Base-by-base conservation (phyloP, 371 early-diverging fungal genomes). In the Blastocladiella emersonii region DNA sequence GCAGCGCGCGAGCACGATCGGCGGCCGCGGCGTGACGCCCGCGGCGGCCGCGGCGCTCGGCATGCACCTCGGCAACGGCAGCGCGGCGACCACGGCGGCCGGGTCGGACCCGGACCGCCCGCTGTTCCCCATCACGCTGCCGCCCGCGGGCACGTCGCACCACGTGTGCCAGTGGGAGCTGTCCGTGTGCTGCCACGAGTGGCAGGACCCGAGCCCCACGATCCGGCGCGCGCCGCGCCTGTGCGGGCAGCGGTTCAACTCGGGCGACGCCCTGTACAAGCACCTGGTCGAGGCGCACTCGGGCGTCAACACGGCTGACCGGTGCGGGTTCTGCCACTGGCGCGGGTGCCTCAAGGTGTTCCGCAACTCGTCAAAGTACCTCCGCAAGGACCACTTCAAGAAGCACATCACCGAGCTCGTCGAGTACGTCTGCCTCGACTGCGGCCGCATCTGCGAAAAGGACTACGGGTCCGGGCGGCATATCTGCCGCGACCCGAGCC, bases 161-260 rank as follows among this genome's bases (percentile, higher is more conserved):
- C 59, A 62, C 34, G 43, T 62, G 15, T 62, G 62, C 41, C 25
- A 30, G 55, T 62, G 62, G 62, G 62, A 62, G 21, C 62, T 62
- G 30, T 10, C 13, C 15, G 45, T 57, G 23, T 62, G 62, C 21
- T 62, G 62, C n/a, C 62, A 62, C 59, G 45, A 53, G 30, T 55
- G 36, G 43, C 15, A 25, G 3, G 37, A 57, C 59, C 36, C 44
- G 21, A 17, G 10, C 15, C 44, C 44, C 10, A 34, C 44, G 3
- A 1, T 37, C 0, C 62, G 43, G 15, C 62, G 55, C 34, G 10
- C 12, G 15, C 62, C 45, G 13, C 35, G 37, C 10, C 23, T 62
- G 13, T 62, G 62, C 30, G 37, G 55, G 6, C 12, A 4, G 34
- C 27, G 32, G 2, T 62, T 62, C 57, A 25, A 23, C 13, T 36